Evolutionary conservation across 495 filamentous ascomycete genomes (phyloP).

Genomic region (Penicillium malachiteum): DNA sequence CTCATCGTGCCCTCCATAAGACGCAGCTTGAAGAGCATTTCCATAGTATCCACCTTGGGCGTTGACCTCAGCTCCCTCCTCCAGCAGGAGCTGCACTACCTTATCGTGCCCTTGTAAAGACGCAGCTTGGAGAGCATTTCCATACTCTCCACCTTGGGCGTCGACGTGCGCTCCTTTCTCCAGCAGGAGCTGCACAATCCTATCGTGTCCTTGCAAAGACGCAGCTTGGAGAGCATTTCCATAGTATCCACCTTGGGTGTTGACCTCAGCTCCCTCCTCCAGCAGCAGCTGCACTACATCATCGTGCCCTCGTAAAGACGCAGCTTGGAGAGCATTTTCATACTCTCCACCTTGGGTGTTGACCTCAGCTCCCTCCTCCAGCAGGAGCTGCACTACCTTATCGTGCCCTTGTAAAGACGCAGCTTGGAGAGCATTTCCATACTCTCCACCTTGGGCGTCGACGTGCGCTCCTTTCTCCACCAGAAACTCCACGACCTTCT

Average conservation of each 20-base stretch:
- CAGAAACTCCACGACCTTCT: not conserved
- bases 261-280: not conserved
- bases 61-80: not conserved
- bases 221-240: not conserved
- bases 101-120: not conserved
- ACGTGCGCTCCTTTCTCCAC: not conserved
- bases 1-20: not conserved
- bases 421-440: slow-evolving; percentile 4
- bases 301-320: not conserved
- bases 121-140: not conserved
- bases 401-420: not conserved
- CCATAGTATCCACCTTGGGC: not conserved
- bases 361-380: not conserved
- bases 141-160: not conserved
- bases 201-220: not conserved
- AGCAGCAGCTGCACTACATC: not conserved
- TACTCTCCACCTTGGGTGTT: not conserved
- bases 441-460: not conserved
- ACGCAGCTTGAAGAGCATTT: not conserved
- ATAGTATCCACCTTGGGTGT: no score
- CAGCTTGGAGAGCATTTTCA: not conserved
- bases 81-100: not conserved
- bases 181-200: not conserved
- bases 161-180: not conserved
- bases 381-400: not conserved